Evolutionary conservation across 176 grass and related monocot species (phyloP).

Genomic region (Tillandsia fasciculata): DNA sequence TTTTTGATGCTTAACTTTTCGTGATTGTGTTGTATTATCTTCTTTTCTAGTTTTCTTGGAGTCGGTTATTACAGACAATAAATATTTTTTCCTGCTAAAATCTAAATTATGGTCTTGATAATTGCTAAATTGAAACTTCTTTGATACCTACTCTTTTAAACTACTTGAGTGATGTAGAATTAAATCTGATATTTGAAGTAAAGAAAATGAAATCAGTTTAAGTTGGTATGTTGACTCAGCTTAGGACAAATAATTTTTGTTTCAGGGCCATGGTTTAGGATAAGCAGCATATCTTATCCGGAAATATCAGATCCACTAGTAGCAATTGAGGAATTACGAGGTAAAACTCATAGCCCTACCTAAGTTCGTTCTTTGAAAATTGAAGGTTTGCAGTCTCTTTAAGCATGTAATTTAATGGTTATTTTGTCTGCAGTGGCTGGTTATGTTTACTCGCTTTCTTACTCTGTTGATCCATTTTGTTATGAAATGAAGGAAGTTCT

Average conservation of each 20-base stretch:
- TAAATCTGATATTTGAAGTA: not conserved
- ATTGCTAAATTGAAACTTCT: not conserved
- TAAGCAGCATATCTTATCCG: slow-evolving; percentile 48
- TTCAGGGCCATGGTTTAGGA: slow-evolving; percentile 83
- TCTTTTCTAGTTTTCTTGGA: not conserved
- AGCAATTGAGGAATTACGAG: slow-evolving; percentile 61
- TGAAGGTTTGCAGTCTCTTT: not conserved
- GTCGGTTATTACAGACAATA: not conserved
- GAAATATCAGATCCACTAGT: slow-evolving; percentile 62
- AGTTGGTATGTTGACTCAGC: slow-evolving; percentile 2
- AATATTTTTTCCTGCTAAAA: not conserved
- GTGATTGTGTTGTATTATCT: not conserved
- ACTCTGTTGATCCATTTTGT: slow-evolving; percentile 28
- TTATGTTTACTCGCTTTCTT: slow-evolving; percentile 50
- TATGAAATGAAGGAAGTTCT: slow-evolving; percentile 67
- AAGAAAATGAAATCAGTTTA: not conserved
- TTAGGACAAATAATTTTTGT: slow-evolving; percentile 20
- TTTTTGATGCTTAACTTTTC: not conserved
- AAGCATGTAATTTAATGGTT: slow-evolving; percentile 18
- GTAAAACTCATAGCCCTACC: slow-evolving; percentile 26
- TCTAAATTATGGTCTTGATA: not conserved
- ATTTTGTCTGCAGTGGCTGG: slow-evolving; percentile 53
- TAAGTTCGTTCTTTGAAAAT: not conserved
- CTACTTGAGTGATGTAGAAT: not conserved
- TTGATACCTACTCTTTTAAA: not conserved